Base-by-base conservation (phyloP, 495 filamentous ascomycete species). In the Bombardia bombarda region DNA sequence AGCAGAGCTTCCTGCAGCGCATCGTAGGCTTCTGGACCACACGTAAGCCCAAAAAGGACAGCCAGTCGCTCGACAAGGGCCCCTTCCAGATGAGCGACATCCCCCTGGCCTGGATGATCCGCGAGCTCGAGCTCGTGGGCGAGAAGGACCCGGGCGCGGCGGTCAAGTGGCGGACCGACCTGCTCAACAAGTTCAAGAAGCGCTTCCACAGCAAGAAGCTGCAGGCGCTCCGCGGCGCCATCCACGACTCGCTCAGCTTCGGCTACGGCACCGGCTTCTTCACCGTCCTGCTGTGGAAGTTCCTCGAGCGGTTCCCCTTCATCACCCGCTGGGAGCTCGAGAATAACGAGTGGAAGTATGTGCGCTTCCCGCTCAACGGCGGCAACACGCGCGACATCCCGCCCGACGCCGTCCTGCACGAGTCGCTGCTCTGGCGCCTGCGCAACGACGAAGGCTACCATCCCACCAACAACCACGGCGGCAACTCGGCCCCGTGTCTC, bases 31-130 rank as follows among this genome's bases (percentile, higher is more conserved):
- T 43, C 17, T 48, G 10, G 12, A 42, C 38, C 7, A 43, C 45
- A 8, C 23, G 45, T 8, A 42, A 42, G 25, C 25, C 45, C 0
- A 16, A 42, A 1, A 35, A 48, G 25, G 46, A 24, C 12, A 33
- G 30, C 40, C 38, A 38, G 46, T 39, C 31, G 19, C 17, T 48
- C 1, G 40, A 39, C 14, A 20, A 38, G 3, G 46, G 46, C 14
- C 46, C 33, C 8, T 39, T 48, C 20, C 46, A 48, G 40, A 48
- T 48, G 46, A 48, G 46, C 40, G 46, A 48, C 13, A 43, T 48
- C 22, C 46, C 46, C 18, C 39, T 48, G 24, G 46, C 46, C 7
- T 48, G 46, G 46, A 48, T 48, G 46, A 48, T 43, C 19, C 32
- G 34, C 10, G 46, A 48, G 46, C 10, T 43, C 16, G 46, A 48